phyloP scores from a whole-genome alignment of 768 basidiomycete genomes.

The Mycena rebaudengoi region DNA sequence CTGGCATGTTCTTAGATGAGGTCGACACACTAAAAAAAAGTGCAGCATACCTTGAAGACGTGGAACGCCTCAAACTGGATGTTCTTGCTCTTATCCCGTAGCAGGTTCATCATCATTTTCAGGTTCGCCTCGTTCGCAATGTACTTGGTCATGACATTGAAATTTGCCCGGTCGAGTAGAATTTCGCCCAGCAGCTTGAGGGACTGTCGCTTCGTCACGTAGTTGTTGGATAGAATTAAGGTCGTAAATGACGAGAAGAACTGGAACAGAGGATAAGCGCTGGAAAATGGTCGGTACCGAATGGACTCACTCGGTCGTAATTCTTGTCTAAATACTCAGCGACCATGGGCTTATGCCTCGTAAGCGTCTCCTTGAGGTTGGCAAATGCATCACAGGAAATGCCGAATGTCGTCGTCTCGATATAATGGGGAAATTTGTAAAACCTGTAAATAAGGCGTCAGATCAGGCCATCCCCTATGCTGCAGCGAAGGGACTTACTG shows the following conservation, averaged over 20 bases:
- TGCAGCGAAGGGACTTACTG: slow-evolving; percentile 67
- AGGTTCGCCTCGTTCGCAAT: slow-evolving; percentile 95
- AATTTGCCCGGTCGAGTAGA: slow-evolving; percentile 96
- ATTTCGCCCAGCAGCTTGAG: slow-evolving; percentile 98
- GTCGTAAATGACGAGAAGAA: slow-evolving; percentile 97
- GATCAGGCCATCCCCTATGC: slow-evolving; percentile 11
- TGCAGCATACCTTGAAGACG: slow-evolving; percentile 90
- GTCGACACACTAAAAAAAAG: background rate
- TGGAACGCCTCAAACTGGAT: slow-evolving; percentile 99
- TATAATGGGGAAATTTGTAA: slow-evolving; percentile 95
- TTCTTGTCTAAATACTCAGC: slow-evolving; percentile 96
- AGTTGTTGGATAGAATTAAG: slow-evolving; percentile 92
- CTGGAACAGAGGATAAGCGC: slow-evolving; percentile 48
- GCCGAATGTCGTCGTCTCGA: slow-evolving; percentile 97
- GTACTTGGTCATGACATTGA: slow-evolving; percentile 98
- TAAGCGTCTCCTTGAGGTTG: slow-evolving; percentile 96
- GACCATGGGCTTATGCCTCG: slow-evolving; percentile 97
- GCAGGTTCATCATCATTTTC: slow-evolving; percentile 99
- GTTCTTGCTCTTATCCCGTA: slow-evolving; percentile 98
- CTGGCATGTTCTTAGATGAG: slow-evolving; percentile 42
- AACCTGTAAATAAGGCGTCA: slow-evolving; percentile 62
- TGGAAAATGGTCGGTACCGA: background rate
- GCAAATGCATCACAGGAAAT: slow-evolving; percentile 98
- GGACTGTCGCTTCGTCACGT: slow-evolving; percentile 99
- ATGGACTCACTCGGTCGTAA: slow-evolving; percentile 83